Base-by-base conservation (phyloP, 257 asterid species). In the Scutellaria baicalensis region DNA sequence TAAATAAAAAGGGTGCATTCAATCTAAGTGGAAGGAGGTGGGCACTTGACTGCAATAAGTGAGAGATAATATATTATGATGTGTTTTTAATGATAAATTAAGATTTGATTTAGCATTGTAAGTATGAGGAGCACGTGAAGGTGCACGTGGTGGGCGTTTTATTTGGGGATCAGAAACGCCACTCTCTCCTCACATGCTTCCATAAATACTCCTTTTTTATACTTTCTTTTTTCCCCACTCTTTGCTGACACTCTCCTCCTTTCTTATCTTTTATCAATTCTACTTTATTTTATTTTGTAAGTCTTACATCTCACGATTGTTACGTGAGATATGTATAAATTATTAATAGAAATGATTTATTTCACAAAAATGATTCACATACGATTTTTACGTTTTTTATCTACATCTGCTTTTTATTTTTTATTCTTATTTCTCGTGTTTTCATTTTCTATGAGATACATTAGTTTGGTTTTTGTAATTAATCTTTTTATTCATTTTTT, bases 91-190 rank as follows among this genome's bases (percentile, higher is more conserved):
- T 58, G 42, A 58, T 35, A 20, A 18, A 21, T 4, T 54, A 54
- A 21, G 8, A 9, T 21, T 61, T 40, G 69, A 63, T 35, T 58
- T 54, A 48, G 21, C 42, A 60, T 71, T 75, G 50, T 48, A 1
- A 69, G 18, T 70, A 71, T 66, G 81, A 40, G 39, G 50, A 64
- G 77, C 89, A 86, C 86, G 88, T 84, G 93, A 78, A n/a, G 59
- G 6, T 57, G 84, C 88, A 88, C 89, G 89, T 88, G 88, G 81
- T 59, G 83, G 40, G 68, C 83, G 79, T 75, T 85, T 78, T 79
- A 84, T 79, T 76, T 79, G 68, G 89, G 92, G 92, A 82, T 86
- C 89, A 84, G 74, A 74, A 80, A 17, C 68, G 74, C 64, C 84
- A 66, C 78, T 49, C 80, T 50, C 69, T 51, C 81, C 72, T 76